A percentile compares a stretch with the other conserved stretches of the same genome.
Evolutionary conservation across 139 green algal genomes (phyloP).

Genomic region (Zygnema circumcarinatum): DNA sequence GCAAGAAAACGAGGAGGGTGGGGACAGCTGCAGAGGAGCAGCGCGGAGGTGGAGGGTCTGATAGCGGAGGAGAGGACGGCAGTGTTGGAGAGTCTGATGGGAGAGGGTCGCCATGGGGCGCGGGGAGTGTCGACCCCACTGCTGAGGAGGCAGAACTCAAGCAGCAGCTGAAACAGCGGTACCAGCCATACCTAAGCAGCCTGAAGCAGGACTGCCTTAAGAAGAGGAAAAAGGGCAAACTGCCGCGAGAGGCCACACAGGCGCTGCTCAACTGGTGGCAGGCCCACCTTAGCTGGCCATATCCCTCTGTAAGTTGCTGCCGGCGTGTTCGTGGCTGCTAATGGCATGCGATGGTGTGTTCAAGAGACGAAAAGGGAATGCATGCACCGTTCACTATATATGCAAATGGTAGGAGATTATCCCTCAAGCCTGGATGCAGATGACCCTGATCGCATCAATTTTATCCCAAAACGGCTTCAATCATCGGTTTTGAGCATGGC

Average conservation of each 20-base stretch:
- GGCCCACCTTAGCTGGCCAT: slow-evolving; percentile 46
- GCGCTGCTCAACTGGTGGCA: slow-evolving; percentile 42
- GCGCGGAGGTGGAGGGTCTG: too few species aligned
- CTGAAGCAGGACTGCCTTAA: slow-evolving; percentile 37
- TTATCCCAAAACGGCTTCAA: too few species aligned
- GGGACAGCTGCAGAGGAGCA: background rate
- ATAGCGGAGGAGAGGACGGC: slow-evolving; percentile 3
- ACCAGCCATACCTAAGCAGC: slow-evolving; percentile 13
- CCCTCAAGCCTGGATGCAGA: too few species aligned
- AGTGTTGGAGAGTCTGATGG: slow-evolving; percentile 13
- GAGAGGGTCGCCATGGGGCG: background rate
- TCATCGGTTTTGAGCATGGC: too few species aligned
- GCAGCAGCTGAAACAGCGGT: slow-evolving; percentile 38
- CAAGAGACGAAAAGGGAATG: too few species aligned
- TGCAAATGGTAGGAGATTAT: too few species aligned
- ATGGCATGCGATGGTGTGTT: too few species aligned
- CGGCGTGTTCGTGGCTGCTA: too few species aligned
- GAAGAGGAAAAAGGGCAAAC: slow-evolving; percentile 45
- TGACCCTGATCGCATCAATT: too few species aligned
- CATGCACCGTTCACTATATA: too few species aligned
- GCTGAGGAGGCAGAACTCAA: slow-evolving; percentile 35
- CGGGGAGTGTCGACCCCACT: slow-evolving; percentile 17
- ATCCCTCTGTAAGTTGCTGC: slow-evolving; percentile 45
- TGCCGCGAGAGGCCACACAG: slow-evolving; percentile 28
- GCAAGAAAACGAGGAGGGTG: too few species aligned